Evolutionary conservation across 148 eudicot species (phyloP), one percentile per base, ranked within the genome.

Genomic region (Rhododendron ferrugineum): DNA sequence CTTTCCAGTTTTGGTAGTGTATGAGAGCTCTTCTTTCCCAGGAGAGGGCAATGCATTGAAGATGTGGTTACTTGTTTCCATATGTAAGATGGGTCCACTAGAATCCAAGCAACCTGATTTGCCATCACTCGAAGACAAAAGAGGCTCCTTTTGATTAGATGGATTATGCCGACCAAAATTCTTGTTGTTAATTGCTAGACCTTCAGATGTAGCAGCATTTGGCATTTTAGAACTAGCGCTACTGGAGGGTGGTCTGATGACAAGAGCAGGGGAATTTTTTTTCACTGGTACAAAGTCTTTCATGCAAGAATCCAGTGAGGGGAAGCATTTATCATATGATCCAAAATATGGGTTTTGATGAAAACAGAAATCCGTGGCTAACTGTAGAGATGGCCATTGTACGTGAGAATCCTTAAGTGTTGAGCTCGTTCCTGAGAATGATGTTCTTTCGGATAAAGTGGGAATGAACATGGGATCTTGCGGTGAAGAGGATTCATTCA

Each of bases 181-280:
- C 73, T 34, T 87, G 50, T 84, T 85, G 64, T 50, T 58, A 56
- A 78, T 37, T 75, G 74, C 85, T 83, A 75, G 56, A 80, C 82
- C 86, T 78, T 58, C 79, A 80, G 88, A 86, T 56, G 91, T 75
- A 80, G 68, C 72, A 79, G 84, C 52, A 85, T 72, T 79, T 75
- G 81, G 85, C 42, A 74, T 78, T 37, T 84, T 46, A 49, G 86
- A 74, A 72, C 47, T 80, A 79, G 81, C 79, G 34, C 82, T 89
- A 76, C 50, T 62, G 58, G 84, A 82, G 14, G 91, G 89, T 46
- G 89, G 87, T 87, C 90, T 89, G 84, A 85, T 90, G 85, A 87
- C 90, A 75, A 90, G 50, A 28, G 89, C 30, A 62, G 93, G 92
- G 49, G 92, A 89, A 60, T 91, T 68, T 83, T 81, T 92, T 28